Conservation (phyloP, 2,329 filamentous ascomycete genomes). For the Akanthomyces uredinophilus region DNA sequence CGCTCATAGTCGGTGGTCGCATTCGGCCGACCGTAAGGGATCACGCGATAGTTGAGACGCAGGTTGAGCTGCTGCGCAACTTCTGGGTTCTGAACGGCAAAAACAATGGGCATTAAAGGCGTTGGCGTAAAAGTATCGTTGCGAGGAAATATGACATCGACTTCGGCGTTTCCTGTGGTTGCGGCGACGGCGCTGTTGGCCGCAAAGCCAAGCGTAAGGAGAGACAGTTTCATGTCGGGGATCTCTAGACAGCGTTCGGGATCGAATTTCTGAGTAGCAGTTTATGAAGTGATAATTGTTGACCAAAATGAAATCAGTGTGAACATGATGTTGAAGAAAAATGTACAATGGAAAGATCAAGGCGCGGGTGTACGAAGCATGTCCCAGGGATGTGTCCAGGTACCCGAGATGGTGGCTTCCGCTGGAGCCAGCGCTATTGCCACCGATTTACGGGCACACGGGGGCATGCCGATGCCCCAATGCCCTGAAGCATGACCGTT, state of each 20-base stretch:
- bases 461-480: neutral
- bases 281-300: neutral
- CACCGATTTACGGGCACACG: neutral
- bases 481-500: neutral
- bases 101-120: slow-evolving; percentile 2
- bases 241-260: neutral
- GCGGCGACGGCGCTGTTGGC: neutral
- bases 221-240: neutral
- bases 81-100: slow-evolving; percentile 6
- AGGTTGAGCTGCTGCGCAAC: neutral
- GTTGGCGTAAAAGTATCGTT: slow-evolving; percentile 8
- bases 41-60: neutral
- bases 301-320: neutral
- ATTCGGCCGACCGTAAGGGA: neutral
- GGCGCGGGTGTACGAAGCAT: neutral
- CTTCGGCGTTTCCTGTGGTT: slow-evolving; percentile 1
- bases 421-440: neutral
- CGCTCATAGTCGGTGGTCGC: neutral
- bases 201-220: neutral
- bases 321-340: neutral
- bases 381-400: neutral
- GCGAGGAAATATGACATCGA: slow-evolving; percentile 9
- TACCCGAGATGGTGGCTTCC: neutral
- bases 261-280: too few relatives aligned
- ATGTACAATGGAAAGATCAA: neutral